Conservation (phyloP, 345 rosid species). For the Physaria fendleri region DNA sequence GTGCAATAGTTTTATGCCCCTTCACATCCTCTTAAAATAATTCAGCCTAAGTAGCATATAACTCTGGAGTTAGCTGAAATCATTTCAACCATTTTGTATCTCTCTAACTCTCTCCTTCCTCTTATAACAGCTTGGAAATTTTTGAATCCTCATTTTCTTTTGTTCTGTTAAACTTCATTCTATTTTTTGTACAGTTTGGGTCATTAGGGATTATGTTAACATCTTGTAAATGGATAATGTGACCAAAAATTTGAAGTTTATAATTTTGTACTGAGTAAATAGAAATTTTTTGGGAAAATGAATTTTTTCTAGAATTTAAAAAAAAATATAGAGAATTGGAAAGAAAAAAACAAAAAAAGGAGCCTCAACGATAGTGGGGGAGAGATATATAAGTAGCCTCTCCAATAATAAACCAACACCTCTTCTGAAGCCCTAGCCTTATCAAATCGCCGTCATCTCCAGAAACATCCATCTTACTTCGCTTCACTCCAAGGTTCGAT, state of each 20-base stretch:
- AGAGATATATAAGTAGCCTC: background rate
- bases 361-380: background rate
- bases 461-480: background rate
- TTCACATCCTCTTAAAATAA: conserved; percentile 43
- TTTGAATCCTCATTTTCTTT: background rate
- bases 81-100: conserved; percentile 21
- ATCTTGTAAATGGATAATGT: no score
- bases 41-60: conserved; percentile 33
- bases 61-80: conserved; percentile 28
- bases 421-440: conserved; percentile 18
- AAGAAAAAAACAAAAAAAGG: background rate
- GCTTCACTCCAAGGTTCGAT: conserved; percentile 12
- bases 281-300: no score
- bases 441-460: conserved; percentile 17
- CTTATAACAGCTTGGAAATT: background rate
- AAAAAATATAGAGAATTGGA: background rate
- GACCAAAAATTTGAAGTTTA: no score
- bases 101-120: conserved; percentile 1
- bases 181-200: conserved; percentile 6
- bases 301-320: no score
- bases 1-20: conserved; percentile 40
- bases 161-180: conserved; percentile 7
- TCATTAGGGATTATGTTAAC: conserved; percentile 25
- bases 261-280: no score
- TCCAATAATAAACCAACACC: conserved; percentile 16